These are phyloP conservation scores for Trametes coccinea DNA, from an alignment of 768 basidiomycete species.

Conservation along the genomic window DNA sequence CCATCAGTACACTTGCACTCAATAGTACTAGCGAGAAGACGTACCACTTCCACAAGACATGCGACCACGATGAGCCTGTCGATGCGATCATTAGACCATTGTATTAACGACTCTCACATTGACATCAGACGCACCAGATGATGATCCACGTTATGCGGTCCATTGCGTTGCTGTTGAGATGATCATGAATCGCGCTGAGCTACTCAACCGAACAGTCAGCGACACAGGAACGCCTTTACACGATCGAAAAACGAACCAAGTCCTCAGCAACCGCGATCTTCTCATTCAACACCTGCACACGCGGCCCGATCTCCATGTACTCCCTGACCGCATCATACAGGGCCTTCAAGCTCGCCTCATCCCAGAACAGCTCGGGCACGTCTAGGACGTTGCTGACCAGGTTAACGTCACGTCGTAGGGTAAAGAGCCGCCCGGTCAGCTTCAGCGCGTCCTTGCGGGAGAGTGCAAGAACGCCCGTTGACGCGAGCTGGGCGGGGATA, in stretches of 20 bases:
- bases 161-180: conserved; percentile 88
- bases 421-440: conserved; percentile 74
- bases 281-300: conserved; percentile 87
- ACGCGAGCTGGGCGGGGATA: conserved; percentile 82
- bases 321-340: conserved; percentile 92
- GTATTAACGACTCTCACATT: conserved; percentile 7
- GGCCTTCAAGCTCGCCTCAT: conserved; percentile 84
- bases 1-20: neutral
- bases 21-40: conserved; percentile 27
- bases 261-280: conserved; percentile 85
- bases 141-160: conserved; percentile 85
- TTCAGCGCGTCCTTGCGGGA: conserved; percentile 82
- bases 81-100: neutral
- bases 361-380: conserved; percentile 94
- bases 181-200: conserved; percentile 92
- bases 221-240: neutral
- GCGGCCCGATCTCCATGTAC: conserved; percentile 87
- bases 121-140: conserved; percentile 54
- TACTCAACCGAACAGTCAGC: conserved; percentile 29
- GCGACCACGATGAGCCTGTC: conserved; percentile 85
- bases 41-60: conserved; percentile 81
- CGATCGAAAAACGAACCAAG: conserved; percentile 57
- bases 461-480: conserved; percentile 72
- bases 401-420: conserved; percentile 85
- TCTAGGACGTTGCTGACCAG: conserved; percentile 92